Evolutionary conservation across 345 rosid genomes (phyloP), one percentile per base, ranked within the genome.

Genomic region (Xanthoceras sorbifolium): DNA sequence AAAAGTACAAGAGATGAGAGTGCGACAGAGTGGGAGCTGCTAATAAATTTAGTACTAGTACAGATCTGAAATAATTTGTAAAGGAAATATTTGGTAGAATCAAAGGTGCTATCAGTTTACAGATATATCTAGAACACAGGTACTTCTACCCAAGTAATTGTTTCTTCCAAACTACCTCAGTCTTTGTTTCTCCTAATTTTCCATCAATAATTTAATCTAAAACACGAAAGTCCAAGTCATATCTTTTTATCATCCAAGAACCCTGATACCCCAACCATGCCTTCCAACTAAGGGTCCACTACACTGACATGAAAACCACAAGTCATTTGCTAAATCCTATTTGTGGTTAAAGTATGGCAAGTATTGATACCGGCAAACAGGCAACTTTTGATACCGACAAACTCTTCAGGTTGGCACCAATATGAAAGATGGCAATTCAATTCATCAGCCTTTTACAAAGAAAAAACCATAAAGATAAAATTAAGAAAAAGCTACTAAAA

Each of bases 151-250:
- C 48, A 64, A 46, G 18, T 72, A 44, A 29, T n/a, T 14, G 22
- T 29, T 48, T 64, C 32, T 48, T 64, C 50, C 46, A 64, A 14
- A 61, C 48, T 48, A 46, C 67, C 31, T 23, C 31, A 11, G 15
- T 31, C 57, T 73, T 64, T 25, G 54, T 14, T 61, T 74, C 64
- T 46, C 60, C 11, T n/a, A 64, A 46, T 29, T 20, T n/a, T 40
- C 5, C 46, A n/a, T 63, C n/a, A 63, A 44, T 44, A 6, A 20
- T 46, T 48, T 22, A 73, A 22, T 48, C 31, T 34, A 64, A 70
- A 38, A 48, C 48, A 50, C 6, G 10, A 36, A 28, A 74, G 52
- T 22, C 48, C 32, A 64, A 11, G 29, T 31, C 12, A 15, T 29
- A 12, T 23, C 55, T 59, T 25, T 34, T 6, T 12, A 15, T n/a